Conservation (phyloP, 345 rosid genomes). For the Citrus inodora region DNA sequence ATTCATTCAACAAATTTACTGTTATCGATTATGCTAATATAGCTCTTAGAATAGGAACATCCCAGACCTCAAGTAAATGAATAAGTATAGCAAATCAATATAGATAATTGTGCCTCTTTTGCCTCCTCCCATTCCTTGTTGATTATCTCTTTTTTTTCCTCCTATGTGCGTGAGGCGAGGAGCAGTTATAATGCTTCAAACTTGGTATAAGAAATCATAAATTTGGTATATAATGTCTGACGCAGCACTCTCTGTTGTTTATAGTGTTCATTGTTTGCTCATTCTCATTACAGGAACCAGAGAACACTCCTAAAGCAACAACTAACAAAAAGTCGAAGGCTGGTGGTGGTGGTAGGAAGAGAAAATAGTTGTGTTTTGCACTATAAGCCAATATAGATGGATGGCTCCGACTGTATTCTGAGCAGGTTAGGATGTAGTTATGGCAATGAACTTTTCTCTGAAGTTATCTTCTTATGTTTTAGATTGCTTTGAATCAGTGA, state of each 20-base stretch:
- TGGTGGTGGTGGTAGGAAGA: slow-evolving; percentile 69
- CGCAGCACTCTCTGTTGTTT: not conserved
- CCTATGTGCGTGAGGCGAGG: not conserved
- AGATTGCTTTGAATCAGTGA: not conserved
- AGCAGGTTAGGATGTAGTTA: slow-evolving; percentile 5
- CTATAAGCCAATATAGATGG: not conserved
- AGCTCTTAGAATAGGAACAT: not conserved
- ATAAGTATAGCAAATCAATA: not conserved
- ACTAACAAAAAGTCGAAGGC: slow-evolving; percentile 58
- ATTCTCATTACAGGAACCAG: slow-evolving; percentile 46
- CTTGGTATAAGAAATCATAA: not conserved
- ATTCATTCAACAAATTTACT: not conserved
- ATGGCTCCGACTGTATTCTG: not conserved
- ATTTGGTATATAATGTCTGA: not conserved
- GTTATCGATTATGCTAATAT: not conserved
- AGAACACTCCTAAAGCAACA: slow-evolving; percentile 38
- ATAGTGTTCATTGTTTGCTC: slow-evolving; percentile 10
- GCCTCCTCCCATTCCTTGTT: not conserved
- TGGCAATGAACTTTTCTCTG: not conserved
- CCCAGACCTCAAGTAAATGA: not conserved
- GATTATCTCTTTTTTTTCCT: not conserved
- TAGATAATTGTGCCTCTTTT: not conserved
- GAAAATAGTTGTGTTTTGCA: slow-evolving; percentile 32
- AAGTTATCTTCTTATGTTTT: not conserved
- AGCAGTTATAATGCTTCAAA: not conserved